These are phyloP conservation scores for Penicillium sp. DNA, from an alignment of 2,329 filamentous ascomycete genomes.

Conservation along the genomic window DNA sequence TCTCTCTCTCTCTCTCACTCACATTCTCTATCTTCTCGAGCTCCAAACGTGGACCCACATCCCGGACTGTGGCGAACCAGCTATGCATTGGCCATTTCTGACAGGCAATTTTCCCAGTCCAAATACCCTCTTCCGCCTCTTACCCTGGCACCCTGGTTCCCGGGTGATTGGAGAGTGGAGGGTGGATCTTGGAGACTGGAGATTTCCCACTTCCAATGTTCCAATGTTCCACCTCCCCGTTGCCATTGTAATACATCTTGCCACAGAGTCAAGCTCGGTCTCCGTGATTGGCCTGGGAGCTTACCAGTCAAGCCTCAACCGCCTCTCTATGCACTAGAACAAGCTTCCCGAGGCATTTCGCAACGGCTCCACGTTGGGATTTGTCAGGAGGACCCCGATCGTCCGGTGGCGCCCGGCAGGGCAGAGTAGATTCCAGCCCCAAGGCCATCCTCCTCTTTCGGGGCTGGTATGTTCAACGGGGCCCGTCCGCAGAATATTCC, in stretches of 20 bases:
- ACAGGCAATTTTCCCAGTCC: not conserved
- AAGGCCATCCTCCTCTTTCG: not conserved
- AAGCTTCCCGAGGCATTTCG: not conserved
- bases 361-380: not conserved
- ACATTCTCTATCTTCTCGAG: not conserved
- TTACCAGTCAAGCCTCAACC: conserved; percentile 6
- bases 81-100: not conserved
- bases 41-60: conserved; percentile 2
- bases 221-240: not conserved
- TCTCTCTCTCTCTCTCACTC: too few relatives aligned
- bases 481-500: not conserved
- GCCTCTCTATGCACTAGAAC: not conserved
- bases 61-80: conserved; percentile 17
- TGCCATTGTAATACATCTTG: not conserved
- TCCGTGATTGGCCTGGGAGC: not conserved
- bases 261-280: not conserved
- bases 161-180: too few relatives aligned
- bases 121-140: not conserved
- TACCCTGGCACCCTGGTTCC: too few relatives aligned
- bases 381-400: not conserved
- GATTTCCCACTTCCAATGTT: too few relatives aligned
- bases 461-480: not conserved
- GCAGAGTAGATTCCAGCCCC: not conserved
- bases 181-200: too few relatives aligned
- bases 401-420: not conserved